Percentiles rank a stretch among this genome's conserved stretches.
Evolutionary conservation across 208 protist genomes (phyloP).

Genomic region (Acanthamoeba triangularis): DNA sequence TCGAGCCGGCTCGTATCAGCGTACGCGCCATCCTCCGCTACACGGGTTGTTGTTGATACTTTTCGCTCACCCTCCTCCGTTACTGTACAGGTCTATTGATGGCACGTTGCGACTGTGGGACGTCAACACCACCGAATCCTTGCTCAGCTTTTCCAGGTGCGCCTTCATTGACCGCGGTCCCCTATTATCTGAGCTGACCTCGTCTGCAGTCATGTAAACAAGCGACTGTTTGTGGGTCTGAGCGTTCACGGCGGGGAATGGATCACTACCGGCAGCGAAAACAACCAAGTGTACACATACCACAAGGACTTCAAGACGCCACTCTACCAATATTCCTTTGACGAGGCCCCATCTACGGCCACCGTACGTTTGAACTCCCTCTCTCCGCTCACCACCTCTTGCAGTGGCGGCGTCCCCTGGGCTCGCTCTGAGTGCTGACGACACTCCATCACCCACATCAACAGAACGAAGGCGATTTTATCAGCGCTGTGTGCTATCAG

Average conservation of each 20-base stretch:
- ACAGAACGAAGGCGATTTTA: constrained; percentile 79
- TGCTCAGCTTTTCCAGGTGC: constrained; percentile 33
- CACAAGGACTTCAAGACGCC: constrained; percentile 80
- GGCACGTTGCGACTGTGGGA: constrained; percentile 78
- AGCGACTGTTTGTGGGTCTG: constrained; percentile 85
- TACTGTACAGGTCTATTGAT: constrained; percentile 66
- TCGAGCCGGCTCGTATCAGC: constrained; percentile 77
- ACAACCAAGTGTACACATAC: constrained; percentile 83
- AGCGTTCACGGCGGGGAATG: constrained; percentile 76
- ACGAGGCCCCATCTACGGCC: background rate
- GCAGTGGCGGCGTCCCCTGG: background rate
- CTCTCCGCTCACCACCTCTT: background rate
- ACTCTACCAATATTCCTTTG: constrained; percentile 23
- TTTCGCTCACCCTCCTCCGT: background rate
- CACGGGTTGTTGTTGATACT: background rate
- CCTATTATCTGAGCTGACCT: background rate
- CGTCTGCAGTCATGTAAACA: constrained; percentile 80
- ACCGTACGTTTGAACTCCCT: background rate
- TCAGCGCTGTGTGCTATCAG: constrained; percentile 79
- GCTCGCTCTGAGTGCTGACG: background rate
- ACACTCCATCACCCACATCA: background rate
- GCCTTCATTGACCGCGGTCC: background rate
- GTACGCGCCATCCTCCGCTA: background rate
- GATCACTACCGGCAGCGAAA: constrained; percentile 82
- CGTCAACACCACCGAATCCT: constrained; percentile 23